phyloP scores from a whole-genome alignment of 2,329 filamentous ascomycete species.

The Botrytis hyacinthi region DNA sequence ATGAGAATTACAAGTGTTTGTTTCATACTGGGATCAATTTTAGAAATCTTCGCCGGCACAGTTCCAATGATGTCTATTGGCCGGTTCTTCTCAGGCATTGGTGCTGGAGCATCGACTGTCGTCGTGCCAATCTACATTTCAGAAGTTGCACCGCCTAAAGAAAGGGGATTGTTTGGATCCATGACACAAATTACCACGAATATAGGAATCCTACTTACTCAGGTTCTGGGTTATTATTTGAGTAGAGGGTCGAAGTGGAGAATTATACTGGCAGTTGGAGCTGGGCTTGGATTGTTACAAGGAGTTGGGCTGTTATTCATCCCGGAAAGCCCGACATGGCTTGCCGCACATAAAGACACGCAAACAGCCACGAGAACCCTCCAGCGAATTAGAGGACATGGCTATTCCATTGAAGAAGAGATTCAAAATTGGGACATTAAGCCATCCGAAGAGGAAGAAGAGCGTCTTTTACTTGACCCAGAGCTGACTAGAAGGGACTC shows the following conservation, averaged over 20 bases:
- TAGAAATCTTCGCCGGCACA: constrained; percentile 69
- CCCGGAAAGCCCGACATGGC: constrained; percentile 85
- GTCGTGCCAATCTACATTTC: constrained; percentile 94
- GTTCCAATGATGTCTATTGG: constrained; percentile 70
- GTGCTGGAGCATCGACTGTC: constrained; percentile 85
- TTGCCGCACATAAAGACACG: constrained; percentile 64
- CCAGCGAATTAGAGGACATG: constrained; percentile 70
- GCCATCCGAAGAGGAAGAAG: constrained; percentile 33
- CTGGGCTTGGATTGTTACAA: constrained; percentile 66
- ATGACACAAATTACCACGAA: constrained; percentile 96
- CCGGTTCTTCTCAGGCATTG: constrained; percentile 75
- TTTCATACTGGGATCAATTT: constrained; percentile 71
- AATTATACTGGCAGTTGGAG: constrained; percentile 73
- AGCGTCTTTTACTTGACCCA: constrained; percentile 32
- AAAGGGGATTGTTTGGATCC: constrained; percentile 74
- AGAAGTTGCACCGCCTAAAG: constrained; percentile 74
- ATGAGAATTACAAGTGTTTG: constrained; percentile 77
- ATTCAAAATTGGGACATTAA: constrained; percentile 58
- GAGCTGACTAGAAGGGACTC: constrained; percentile 30
- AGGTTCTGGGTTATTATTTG: constrained; percentile 82
- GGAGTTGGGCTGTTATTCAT: constrained; percentile 69
- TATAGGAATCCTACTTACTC: constrained; percentile 79
- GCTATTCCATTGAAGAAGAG: constrained; percentile 71
- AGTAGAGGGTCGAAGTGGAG: constrained; percentile 80
- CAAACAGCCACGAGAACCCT: constrained; percentile 64